A percentile compares a stretch with the other conserved stretches of the same genome.
Evolutionary conservation across 805 yeast genomes (phyloP).

Genomic region (Debaryomyces castellii): DNA sequence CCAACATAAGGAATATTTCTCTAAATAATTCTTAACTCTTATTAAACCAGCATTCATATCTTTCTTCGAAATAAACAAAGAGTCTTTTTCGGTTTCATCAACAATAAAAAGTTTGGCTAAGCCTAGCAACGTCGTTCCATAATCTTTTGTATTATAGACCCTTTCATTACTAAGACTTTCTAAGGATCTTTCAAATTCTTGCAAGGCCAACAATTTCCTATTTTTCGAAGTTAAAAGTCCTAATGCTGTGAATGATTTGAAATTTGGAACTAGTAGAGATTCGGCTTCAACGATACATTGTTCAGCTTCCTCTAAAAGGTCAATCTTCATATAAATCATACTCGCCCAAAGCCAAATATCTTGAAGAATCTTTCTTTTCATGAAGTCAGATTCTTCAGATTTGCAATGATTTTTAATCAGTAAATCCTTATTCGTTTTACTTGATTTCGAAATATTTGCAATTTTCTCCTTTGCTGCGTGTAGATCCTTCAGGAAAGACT

Average conservation of each 20-base stretch:
- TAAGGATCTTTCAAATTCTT: conserved; percentile 64
- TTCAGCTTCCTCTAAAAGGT: conserved; percentile 58
- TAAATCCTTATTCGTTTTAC: background rate
- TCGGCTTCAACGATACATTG: conserved; percentile 75
- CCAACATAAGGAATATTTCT: conserved; percentile 34
- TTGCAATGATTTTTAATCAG: background rate
- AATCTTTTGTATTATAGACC: conserved; percentile 28
- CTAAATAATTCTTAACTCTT: conserved; percentile 49
- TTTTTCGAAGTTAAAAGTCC: conserved; percentile 47
- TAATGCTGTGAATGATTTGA: conserved; percentile 48
- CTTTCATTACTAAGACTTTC: conserved; percentile 36
- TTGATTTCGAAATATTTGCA: conserved; percentile 11
- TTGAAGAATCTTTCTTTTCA: conserved; percentile 47
- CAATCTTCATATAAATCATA: conserved; percentile 58
- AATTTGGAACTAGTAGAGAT: conserved; percentile 42
- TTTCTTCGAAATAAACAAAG: conserved; percentile 50
- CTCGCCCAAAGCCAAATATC: conserved; percentile 76
- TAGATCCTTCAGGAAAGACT: conserved; percentile 6
- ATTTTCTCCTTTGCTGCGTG: conserved; percentile 20
- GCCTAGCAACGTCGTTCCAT: conserved; percentile 55
- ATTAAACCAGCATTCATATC: conserved; percentile 65
- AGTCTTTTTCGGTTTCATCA: conserved; percentile 30
- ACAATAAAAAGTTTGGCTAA: conserved; percentile 49
- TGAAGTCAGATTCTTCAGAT: background rate
- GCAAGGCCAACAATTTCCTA: conserved; percentile 50